Evolutionary conservation across 2,329 filamentous ascomycete genomes (phyloP).

Genomic region (Escovopsis weberi): DNA sequence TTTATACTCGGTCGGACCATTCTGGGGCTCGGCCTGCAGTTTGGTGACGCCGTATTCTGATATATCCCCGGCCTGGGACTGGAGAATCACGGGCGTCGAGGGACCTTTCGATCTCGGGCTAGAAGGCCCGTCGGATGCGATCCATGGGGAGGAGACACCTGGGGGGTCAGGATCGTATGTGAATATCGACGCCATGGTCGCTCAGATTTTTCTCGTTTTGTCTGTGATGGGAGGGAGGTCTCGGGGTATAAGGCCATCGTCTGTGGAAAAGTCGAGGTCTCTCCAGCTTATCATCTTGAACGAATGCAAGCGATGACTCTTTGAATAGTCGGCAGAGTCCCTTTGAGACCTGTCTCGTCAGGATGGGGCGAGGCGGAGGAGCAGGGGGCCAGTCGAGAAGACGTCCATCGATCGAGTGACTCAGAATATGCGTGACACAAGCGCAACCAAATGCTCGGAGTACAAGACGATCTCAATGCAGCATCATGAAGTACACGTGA

Average conservation of each 20-base stretch:
- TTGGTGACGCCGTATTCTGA: constrained; percentile 55
- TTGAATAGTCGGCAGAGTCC: neutral
- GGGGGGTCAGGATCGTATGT: constrained; percentile 84
- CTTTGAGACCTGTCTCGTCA: neutral
- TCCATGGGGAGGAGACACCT: constrained; percentile 83
- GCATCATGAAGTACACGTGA: neutral
- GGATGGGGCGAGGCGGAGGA: neutral
- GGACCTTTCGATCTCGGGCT: constrained; percentile 18
- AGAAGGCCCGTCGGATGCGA: constrained; percentile 36
- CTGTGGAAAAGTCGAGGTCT: neutral
- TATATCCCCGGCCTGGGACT: constrained; percentile 23
- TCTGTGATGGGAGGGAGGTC: neutral
- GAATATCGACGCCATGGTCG: constrained; percentile 82
- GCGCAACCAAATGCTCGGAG: no score
- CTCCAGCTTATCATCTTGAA: constrained; percentile 4
- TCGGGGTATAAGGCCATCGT: neutral
- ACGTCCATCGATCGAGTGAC: neutral
- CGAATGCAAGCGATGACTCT: neutral
- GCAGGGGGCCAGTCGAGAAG: neutral
- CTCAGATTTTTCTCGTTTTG: neutral
- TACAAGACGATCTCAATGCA: no score
- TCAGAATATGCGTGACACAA: neutral
- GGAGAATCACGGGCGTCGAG: constrained; percentile 5
- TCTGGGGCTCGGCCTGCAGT: constrained; percentile 79
- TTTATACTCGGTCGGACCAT: constrained; percentile 94